phyloP scores from a whole-genome alignment of 441 rosid genomes.

The Capsella rubella region DNA sequence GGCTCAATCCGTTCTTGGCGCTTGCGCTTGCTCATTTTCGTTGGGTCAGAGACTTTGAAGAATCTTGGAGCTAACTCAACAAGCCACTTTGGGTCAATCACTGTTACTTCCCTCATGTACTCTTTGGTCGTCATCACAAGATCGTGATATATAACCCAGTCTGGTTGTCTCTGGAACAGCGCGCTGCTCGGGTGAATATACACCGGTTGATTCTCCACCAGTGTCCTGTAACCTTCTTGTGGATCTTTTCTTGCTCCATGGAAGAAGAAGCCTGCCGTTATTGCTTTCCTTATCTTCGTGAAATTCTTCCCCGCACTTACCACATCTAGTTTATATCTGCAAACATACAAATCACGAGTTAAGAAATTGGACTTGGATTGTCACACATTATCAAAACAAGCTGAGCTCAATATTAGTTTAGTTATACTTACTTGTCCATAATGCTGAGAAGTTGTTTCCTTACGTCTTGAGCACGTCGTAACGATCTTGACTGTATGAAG shows the following conservation, averaged over 20 bases:
- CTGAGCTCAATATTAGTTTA: neutral
- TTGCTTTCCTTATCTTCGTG: conserved; percentile 86
- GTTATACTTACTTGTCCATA: conserved; percentile 79
- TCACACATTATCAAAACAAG: neutral
- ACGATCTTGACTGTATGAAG: conserved; percentile 78
- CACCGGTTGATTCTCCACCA: conserved; percentile 93
- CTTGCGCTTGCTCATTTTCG: conserved; percentile 76
- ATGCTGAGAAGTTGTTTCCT: conserved; percentile 88
- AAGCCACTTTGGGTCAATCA: conserved; percentile 77
- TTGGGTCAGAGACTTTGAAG: conserved; percentile 74
- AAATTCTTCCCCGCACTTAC: conserved; percentile 89
- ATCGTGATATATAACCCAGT: conserved; percentile 94
- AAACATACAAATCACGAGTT: conserved; percentile 25
- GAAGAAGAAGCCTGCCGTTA: conserved; percentile 91
- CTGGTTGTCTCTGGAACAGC: conserved; percentile 94
- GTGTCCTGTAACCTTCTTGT: conserved; percentile 89
- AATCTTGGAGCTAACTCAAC: conserved; percentile 75
- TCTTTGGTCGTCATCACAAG: conserved; percentile 91
- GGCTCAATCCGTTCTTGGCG: conserved; percentile 78
- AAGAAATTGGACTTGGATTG: conserved; percentile 18
- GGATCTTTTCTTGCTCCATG: conserved; percentile 91
- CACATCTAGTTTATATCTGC: conserved; percentile 86
- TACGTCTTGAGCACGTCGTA: conserved; percentile 89
- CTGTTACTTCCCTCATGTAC: conserved; percentile 74
- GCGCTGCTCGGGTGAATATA: conserved; percentile 97